Base-by-base conservation (phyloP, 202 grass and related monocot species). In the Schoenoplectus tabernaemontani region DNA sequence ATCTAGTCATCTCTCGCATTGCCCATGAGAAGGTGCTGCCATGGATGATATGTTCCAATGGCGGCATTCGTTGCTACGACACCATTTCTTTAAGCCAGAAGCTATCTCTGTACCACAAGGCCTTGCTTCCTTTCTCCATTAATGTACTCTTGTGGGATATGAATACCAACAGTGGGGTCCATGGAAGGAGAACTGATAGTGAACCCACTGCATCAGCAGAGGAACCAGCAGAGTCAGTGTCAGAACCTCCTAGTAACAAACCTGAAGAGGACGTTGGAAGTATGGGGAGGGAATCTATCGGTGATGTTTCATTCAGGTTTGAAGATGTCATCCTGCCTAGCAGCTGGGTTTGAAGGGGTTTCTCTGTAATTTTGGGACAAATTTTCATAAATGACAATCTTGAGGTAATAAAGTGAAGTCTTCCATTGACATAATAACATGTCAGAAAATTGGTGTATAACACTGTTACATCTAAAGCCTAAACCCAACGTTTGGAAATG, bases 81-180 rank as follows among this genome's bases (percentile, higher is more conserved):
- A 98, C 95, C 47, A 90, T 98, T 82, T 94, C 95, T 33, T 80
- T 98, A 59, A 95, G 88, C 83, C 91, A 98, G 53, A 98, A 98
- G 76, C 85, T 92, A 9, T 91, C 89, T 23, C 41, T 98, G 81
- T 89, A 92, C 73, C 86, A 88, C 28, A 84, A 92, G 8, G 87
- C 91, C 0, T 60, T 92, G 64, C 81, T 84, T 17, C 85, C 96
- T 3, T 92, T 95, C 75, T 84, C 89, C 72, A 78, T 98, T 6
- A 89, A 98, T 39, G 59, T 98, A 33, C 83, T 98, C 33, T 77
- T 87, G 78, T 98, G 91, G 91, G 88, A 89, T 34, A 83, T 70
- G 15, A 80, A 76, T 42, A 50, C 46, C 41, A 61, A 62, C 1
- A 3, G 9, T 17, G 38, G 39, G 7, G 26, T 24, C 4, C 77